These are phyloP conservation scores for Epichloe glyceriae DNA, from an alignment of 2,329 filamentous ascomycete genomes.

Conservation along the genomic window DNA sequence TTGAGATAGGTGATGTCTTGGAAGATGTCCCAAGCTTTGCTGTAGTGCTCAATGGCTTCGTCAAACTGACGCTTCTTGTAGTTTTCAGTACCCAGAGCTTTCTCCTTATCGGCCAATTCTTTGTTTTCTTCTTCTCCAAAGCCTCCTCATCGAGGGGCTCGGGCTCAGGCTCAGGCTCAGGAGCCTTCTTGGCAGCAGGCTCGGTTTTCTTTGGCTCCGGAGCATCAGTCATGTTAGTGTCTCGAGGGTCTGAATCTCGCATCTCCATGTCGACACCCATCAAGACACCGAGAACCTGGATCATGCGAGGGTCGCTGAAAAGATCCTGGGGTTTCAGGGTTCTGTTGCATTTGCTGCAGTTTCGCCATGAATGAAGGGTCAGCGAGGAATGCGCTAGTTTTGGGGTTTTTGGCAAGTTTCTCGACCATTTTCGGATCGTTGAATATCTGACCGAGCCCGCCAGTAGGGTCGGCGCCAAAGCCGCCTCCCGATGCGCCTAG, in stretches of 20 bases:
- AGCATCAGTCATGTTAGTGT: slow-evolving; percentile 68
- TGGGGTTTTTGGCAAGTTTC: slow-evolving; percentile 89
- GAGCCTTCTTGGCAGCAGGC: slow-evolving; percentile 39
- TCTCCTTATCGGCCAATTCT: slow-evolving; percentile 85
- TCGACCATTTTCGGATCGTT: slow-evolving; percentile 79
- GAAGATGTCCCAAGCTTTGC: slow-evolving; percentile 83
- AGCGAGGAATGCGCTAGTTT: slow-evolving; percentile 69
- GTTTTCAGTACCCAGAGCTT: slow-evolving; percentile 81
- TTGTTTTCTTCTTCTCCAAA: slow-evolving; percentile 78
- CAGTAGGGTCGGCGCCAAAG: slow-evolving; percentile 48
- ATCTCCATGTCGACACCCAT: slow-evolving; percentile 82
- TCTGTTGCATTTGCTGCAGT: slow-evolving; percentile 66
- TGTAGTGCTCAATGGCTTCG: slow-evolving; percentile 85
- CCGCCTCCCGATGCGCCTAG: slow-evolving; percentile 13
- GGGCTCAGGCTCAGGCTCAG: slow-evolving; percentile 39
- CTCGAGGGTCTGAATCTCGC: slow-evolving; percentile 29
- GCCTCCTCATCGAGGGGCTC: slow-evolving; percentile 73
- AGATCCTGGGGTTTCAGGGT: slow-evolving; percentile 66
- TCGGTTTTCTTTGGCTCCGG: slow-evolving; percentile 27
- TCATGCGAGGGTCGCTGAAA: slow-evolving; percentile 80
- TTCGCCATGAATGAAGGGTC: slow-evolving; percentile 86
- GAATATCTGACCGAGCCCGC: slow-evolving; percentile 83
- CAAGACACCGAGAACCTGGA: slow-evolving; percentile 86
- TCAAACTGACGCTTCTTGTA: slow-evolving; percentile 99
- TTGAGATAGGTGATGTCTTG: slow-evolving; percentile 98